Evolutionary conservation across 192 early-diverging fungal species (phyloP).

Genomic region (Coemansia sp.): DNA sequence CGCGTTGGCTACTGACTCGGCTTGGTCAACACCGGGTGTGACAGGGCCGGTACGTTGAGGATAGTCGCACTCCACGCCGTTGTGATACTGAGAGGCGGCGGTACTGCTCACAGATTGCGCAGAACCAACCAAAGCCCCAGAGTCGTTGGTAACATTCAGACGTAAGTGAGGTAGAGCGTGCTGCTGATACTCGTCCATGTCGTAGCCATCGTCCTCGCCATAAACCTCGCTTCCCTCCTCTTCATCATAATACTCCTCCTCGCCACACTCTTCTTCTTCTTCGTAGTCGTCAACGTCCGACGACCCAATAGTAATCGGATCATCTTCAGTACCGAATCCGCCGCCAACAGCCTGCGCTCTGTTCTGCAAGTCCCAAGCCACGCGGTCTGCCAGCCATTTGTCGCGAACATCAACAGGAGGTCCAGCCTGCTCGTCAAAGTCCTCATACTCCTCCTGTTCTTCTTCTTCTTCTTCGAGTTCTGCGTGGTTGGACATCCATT

Average conservation of each 20-base stretch:
- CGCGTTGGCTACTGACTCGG: conserved; percentile 1
- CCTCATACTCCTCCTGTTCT: too few relatives aligned
- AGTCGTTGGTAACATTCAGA: not conserved
- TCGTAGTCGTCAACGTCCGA: conserved; percentile 12
- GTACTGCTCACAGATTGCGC: not conserved
- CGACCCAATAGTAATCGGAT: conserved; percentile 15
- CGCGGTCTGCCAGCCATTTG: conserved; percentile 17
- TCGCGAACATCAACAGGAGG: conserved; percentile 4
- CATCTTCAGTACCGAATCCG: not conserved
- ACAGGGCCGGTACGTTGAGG: not conserved
- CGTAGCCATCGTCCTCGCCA: not conserved
- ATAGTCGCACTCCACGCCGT: not conserved
- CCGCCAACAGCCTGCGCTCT: not conserved
- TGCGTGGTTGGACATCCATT: conserved; percentile 42
- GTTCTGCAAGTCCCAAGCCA: conserved; percentile 11
- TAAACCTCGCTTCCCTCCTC: too few relatives aligned
- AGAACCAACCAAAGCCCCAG: not conserved
- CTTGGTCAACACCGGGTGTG: not conserved
- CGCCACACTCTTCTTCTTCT: not conserved
- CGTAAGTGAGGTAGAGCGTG: not conserved
- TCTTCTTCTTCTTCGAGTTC: conserved; percentile 19
- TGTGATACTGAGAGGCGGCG: not conserved
- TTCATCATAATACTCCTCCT: conserved; percentile 1
- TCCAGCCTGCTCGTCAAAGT: not conserved
- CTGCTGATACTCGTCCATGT: not conserved